A percentile compares a stretch with the other conserved stretches of the same genome.
Evolutionary conservation across 176 grass and related monocot genomes (phyloP).

Genomic region (Hsuehochloa calcarea): DNA sequence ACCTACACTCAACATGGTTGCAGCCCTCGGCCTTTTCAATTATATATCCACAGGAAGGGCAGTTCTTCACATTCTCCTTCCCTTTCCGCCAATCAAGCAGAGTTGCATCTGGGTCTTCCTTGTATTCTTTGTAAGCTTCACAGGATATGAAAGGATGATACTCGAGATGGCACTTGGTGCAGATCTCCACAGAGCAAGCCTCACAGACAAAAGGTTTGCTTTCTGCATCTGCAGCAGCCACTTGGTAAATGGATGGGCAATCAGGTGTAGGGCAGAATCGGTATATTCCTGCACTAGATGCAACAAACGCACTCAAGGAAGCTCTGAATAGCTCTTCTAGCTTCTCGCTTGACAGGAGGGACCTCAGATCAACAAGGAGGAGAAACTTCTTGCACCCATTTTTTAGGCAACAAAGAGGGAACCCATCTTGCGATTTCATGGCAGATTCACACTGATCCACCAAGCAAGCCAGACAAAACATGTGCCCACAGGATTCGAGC

Average conservation of each 20-base stretch:
- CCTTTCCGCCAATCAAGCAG: slow-evolving; percentile 71
- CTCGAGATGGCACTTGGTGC: slow-evolving; percentile 83
- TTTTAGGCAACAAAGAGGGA: slow-evolving; percentile 72
- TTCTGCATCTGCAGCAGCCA: slow-evolving; percentile 36
- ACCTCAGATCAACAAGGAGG: slow-evolving; percentile 61
- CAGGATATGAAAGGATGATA: slow-evolving; percentile 80
- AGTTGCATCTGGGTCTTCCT: slow-evolving; percentile 69
- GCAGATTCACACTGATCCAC: slow-evolving; percentile 79
- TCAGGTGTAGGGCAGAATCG: slow-evolving; percentile 78
- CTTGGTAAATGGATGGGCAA: slow-evolving; percentile 69
- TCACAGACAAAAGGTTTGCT: slow-evolving; percentile 66
- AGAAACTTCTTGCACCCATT: slow-evolving; percentile 63
- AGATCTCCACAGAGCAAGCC: slow-evolving; percentile 70
- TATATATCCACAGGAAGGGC: slow-evolving; percentile 65
- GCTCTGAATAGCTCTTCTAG: slow-evolving; percentile 80
- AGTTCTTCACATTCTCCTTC: slow-evolving; percentile 76
- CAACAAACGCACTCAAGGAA: slow-evolving; percentile 66
- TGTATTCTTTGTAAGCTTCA: slow-evolving; percentile 76
- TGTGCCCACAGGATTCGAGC: slow-evolving; percentile 85
- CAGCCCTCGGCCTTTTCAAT: slow-evolving; percentile 91
- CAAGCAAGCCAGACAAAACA: slow-evolving; percentile 70
- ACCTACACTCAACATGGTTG: slow-evolving; percentile 83
- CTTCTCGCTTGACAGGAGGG: slow-evolving; percentile 49
- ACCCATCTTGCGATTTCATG: slow-evolving; percentile 63
- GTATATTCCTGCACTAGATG: slow-evolving; percentile 59